phyloP scores from a whole-genome alignment of 257 asterid genomes.

The Rauvolfia tetraphylla region DNA sequence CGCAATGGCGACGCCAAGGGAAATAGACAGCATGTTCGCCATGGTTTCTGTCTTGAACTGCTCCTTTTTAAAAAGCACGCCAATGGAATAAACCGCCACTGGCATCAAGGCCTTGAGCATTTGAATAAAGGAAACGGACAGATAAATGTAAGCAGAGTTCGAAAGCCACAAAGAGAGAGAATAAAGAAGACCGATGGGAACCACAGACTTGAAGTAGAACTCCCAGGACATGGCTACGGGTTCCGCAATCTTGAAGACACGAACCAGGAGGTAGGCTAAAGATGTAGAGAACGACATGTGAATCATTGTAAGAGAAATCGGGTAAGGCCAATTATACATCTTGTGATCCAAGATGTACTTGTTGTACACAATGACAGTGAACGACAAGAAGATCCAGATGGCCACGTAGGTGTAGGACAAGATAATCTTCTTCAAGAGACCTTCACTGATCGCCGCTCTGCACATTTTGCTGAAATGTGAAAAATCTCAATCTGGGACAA shows the following conservation, averaged over 20 bases:
- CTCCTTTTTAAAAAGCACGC: not conserved
- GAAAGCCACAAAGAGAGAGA: constrained; percentile 7
- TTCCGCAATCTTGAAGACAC: constrained; percentile 19
- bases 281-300: constrained; percentile 26
- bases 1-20: constrained; percentile 10
- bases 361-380: constrained; percentile 31
- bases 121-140: constrained; percentile 14
- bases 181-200: constrained; percentile 14
- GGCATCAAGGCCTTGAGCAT: constrained; percentile 18
- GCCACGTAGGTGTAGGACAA: constrained; percentile 27
- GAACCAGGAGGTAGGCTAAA: constrained; percentile 22
- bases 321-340: constrained; percentile 28
- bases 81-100: constrained; percentile 13
- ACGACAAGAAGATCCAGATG: constrained; percentile 29
- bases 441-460: constrained; percentile 21
- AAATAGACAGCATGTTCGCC: constrained; percentile 9
- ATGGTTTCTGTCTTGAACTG: not conserved
- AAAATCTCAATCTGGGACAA: not conserved
- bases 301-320: constrained; percentile 29
- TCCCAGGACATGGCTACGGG: constrained; percentile 20
- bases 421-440: constrained; percentile 22
- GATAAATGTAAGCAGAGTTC: constrained; percentile 10
- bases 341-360: constrained; percentile 28
- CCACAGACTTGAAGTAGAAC: constrained; percentile 16
- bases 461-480: constrained; percentile 13